phyloP scores from a whole-genome alignment of 2,329 filamentous ascomycete species.

The Colletotrichum cuscutae region DNA sequence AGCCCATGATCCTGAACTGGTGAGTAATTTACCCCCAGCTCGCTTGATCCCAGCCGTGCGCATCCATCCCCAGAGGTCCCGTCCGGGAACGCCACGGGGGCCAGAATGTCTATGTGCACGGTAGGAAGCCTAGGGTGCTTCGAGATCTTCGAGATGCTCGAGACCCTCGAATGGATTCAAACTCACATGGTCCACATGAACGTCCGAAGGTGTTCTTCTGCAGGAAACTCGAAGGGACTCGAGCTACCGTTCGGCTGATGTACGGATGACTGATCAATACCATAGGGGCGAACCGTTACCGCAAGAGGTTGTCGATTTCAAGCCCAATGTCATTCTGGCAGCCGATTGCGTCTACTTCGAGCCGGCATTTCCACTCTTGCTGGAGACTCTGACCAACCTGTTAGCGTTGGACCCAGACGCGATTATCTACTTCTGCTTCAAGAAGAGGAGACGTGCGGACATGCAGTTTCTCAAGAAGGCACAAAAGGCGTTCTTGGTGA shows the following conservation, averaged over 20 bases:
- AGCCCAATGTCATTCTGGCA: constrained; percentile 86
- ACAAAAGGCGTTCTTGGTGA: constrained; percentile 72
- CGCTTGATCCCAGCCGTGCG: constrained; percentile 8
- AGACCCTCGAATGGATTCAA: background rate
- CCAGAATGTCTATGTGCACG: background rate
- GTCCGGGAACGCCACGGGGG: background rate
- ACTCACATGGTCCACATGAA: background rate
- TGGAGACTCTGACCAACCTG: constrained; percentile 80
- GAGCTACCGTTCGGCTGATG: constrained; percentile 10
- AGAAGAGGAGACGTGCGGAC: constrained; percentile 86
- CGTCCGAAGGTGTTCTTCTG: background rate
- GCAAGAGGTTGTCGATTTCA: constrained; percentile 60
- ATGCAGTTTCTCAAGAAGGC: constrained; percentile 79
- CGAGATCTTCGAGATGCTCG: background rate
- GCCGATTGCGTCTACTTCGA: constrained; percentile 98
- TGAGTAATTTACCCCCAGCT: constrained; percentile 49
- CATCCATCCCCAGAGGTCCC: background rate
- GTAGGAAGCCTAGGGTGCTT: background rate
- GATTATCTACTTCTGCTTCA: constrained; percentile 87
- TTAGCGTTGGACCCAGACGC: constrained; percentile 76
- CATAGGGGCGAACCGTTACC: constrained; percentile 70
- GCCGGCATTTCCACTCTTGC: constrained; percentile 88
- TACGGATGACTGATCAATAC: constrained; percentile 18
- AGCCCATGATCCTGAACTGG: constrained; percentile 84
- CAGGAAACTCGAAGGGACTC: background rate